Evolutionary conservation across 306 rosid genomes (phyloP), one percentile per base, ranked within the genome.

Genomic region (Cicer yamashitae): DNA sequence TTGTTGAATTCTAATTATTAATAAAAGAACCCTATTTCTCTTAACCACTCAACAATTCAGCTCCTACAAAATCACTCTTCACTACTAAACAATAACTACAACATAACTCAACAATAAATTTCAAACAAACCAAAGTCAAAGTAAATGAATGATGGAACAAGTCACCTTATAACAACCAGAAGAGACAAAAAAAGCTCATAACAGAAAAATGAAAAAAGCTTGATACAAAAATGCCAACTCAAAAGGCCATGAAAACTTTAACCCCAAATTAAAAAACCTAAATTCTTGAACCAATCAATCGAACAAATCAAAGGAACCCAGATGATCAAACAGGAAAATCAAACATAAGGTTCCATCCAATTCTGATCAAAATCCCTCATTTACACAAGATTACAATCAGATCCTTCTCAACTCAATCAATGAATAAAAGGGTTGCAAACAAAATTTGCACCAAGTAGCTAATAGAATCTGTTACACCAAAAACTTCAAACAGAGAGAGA

Each of bases 291-390:
- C 18, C 67, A 63, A 86, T 77, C 81, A 71, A 57, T 22, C 17
- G 30, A 50, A 30, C 37, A 30, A 51, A 76, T 51, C 83, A 77
- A 78, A 81, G 39, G 44, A 71, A 7, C 79, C 51, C 79, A 6
- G 71, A 6, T 62, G 77, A 81, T 48, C 79, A 69, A 22, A 59
- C 72, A 40, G 14, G 3, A 59, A 73, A 69, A 38, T 74, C 53
- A 78, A 74, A 43, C 79, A 74, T 54, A 85, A 48, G 13, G 45
- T 17, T 48, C 69, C 51, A 39, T 10, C 43, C 30, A 77, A 86
- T 73, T 80, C 70, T 41, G 68, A 77, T 66, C 20, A 79, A 75
- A 84, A 79, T 63, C 44, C 83, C 82, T 81, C 77, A 67, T 13
- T 56, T 51, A 68, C 12, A 73, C 65, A 54, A 73, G 20, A 25